These are phyloP conservation scores for Hypoxylon sp. DNA, from an alignment of 2,329 filamentous ascomycete genomes.

Conservation along the genomic window DNA sequence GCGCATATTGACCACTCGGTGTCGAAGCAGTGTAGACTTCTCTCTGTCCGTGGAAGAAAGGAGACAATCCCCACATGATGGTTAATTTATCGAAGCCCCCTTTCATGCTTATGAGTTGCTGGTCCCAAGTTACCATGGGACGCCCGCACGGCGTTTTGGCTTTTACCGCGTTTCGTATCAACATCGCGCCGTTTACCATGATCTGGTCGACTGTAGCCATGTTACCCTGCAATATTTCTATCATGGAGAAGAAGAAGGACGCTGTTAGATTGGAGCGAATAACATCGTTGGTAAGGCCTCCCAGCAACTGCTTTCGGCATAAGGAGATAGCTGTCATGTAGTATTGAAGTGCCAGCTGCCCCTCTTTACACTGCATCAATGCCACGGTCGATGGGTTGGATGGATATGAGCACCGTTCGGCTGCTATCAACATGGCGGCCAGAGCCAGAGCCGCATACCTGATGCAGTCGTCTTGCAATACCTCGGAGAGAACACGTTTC, in stretches of 20 bases:
- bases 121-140: conserved; percentile 27
- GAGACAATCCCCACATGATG: conserved; percentile 43
- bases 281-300: conserved; percentile 34
- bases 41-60: conserved; percentile 39
- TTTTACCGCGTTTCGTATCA: conserved; percentile 35
- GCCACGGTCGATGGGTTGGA: neutral
- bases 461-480: conserved; percentile 40
- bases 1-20: neutral
- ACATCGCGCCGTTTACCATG: conserved; percentile 29
- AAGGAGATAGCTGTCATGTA: conserved; percentile 43
- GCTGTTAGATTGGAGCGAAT: conserved; percentile 36
- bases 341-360: conserved; percentile 34
- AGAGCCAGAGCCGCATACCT: conserved; percentile 41
- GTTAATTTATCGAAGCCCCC: conserved; percentile 42
- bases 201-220: conserved; percentile 38
- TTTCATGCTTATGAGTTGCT: conserved; percentile 37
- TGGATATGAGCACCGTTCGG: conserved; percentile 32
- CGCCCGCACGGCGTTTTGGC: conserved; percentile 13
- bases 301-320: conserved; percentile 31
- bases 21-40: conserved; percentile 10
- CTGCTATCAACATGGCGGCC: conserved; percentile 41
- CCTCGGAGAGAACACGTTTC: conserved; percentile 38
- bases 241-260: conserved; percentile 44
- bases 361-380: conserved; percentile 26
- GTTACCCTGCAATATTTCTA: conserved; percentile 45